Percentiles rank a stretch among this genome's conserved stretches.
Conservation (phyloP, 106 monocot species). For the Apostasia shenzhenica region DNA sequence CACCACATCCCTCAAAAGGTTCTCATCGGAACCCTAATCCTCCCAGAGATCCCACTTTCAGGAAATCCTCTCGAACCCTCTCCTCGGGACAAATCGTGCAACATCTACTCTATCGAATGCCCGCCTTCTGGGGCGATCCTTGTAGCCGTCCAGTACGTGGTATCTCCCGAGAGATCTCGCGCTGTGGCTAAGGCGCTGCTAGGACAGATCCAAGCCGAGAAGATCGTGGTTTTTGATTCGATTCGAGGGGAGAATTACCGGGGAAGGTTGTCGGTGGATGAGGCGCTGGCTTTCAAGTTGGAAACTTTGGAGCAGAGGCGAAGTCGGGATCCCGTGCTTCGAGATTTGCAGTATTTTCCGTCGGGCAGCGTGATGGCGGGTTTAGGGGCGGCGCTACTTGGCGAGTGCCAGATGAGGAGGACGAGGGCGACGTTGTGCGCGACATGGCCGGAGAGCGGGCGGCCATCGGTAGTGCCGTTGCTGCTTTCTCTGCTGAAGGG, state of each 20-base stretch:
- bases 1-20: conserved; percentile 23
- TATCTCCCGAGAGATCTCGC: conserved; percentile 37
- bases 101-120: not conserved
- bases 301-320: conserved; percentile 50
- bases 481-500: conserved; percentile 14
- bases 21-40: conserved; percentile 36
- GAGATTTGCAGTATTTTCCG: conserved; percentile 33
- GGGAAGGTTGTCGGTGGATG: conserved; percentile 37
- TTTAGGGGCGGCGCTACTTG: conserved; percentile 55
- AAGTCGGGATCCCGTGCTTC: conserved; percentile 3
- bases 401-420: conserved; percentile 61
- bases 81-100: not conserved
- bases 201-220: conserved; percentile 15
- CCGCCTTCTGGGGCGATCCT: conserved; percentile 5
- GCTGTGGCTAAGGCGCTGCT: conserved; percentile 48
- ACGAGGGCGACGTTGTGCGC: conserved; percentile 36
- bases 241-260: conserved; percentile 36
- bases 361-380: conserved; percentile 72
- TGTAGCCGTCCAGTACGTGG: conserved; percentile 30
- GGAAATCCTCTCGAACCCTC: no score
- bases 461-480: conserved; percentile 10
- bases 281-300: conserved; percentile 57
- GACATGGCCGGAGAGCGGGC: conserved; percentile 44
- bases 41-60: conserved; percentile 40
- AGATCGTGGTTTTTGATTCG: conserved; percentile 44